These are phyloP conservation scores for Obba rivulosa DNA, from an alignment of 768 basidiomycete species.

Conservation along the genomic window DNA sequence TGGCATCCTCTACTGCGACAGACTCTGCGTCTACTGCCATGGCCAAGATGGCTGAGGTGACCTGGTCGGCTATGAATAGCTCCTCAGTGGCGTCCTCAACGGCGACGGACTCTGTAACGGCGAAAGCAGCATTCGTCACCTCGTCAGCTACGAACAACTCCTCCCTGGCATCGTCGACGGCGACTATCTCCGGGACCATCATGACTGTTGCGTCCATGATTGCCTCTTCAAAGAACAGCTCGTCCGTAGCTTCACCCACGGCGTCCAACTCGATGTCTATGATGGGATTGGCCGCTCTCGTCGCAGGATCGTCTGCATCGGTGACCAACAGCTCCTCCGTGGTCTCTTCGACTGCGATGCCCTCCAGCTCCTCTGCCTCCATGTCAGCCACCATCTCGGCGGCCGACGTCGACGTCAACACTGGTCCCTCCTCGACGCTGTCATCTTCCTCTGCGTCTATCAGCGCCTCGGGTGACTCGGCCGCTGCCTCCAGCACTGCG, in stretches of 20 bases:
- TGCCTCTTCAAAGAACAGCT: not conserved
- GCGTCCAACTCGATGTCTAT: not conserved
- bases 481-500: conserved; percentile 17
- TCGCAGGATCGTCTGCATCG: not conserved
- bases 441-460: conserved; percentile 4
- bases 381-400: not conserved
- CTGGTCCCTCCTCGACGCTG: not conserved
- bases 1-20: conserved; percentile 1
- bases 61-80: not conserved
- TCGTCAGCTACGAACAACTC: not conserved
- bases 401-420: not conserved
- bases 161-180: not conserved
- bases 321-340: conserved; percentile 10
- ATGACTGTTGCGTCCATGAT: not conserved
- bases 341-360: conserved; percentile 10
- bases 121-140: not conserved
- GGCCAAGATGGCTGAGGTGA: not conserved
- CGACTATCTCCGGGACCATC: not conserved
- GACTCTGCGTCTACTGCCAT: not conserved
- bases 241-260: conserved; percentile 3
- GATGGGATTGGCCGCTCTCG: not conserved
- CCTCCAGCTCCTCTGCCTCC: not conserved
- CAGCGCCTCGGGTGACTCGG: conserved; percentile 10
- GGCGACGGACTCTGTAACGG: not conserved
- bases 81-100: not conserved